Conservation (phyloP, 2,329 filamentous ascomycete species). For the Cadophora sp. region DNA sequence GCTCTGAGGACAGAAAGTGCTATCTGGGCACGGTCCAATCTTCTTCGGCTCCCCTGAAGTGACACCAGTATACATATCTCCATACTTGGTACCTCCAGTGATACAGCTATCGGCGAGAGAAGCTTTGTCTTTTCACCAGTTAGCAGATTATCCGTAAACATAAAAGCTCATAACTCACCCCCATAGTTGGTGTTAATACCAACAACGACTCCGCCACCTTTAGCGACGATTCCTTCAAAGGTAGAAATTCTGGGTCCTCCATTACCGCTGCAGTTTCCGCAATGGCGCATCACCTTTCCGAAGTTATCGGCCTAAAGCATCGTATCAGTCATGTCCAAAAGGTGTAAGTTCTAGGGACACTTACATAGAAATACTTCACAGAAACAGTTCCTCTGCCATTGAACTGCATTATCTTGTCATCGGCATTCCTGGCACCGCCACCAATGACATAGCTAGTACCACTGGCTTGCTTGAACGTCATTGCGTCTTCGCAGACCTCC, state of each 20-base stretch:
- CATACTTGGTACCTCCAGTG: background rate
- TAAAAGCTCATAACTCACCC: slow-evolving; percentile 5
- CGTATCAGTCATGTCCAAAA: background rate
- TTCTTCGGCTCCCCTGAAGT: background rate
- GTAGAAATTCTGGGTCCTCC: slow-evolving; percentile 50
- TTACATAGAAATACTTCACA: slow-evolving; percentile 42
- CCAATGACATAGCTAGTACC: slow-evolving; percentile 52
- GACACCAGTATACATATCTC: background rate
- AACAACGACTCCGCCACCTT: slow-evolving; percentile 52
- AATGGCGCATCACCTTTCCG: slow-evolving; percentile 57
- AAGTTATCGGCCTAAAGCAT: slow-evolving; percentile 49
- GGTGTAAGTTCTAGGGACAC: background rate
- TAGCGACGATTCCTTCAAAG: slow-evolving; percentile 51
- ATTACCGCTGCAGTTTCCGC: slow-evolving; percentile 53
- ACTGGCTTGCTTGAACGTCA: slow-evolving; percentile 48
- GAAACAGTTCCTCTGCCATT: slow-evolving; percentile 49
- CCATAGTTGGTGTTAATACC: slow-evolving; percentile 47
- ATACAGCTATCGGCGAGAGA: background rate
- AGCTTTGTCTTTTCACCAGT: background rate
- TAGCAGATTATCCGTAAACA: background rate
- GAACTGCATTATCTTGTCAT: slow-evolving; percentile 52
- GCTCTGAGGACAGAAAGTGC: background rate
- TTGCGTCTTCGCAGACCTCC: slow-evolving; percentile 43
- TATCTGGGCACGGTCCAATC: background rate
- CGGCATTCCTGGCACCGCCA: slow-evolving; percentile 50